phyloP scores from a whole-genome alignment of 768 basidiomycete species.

The Auricularia sp. region DNA sequence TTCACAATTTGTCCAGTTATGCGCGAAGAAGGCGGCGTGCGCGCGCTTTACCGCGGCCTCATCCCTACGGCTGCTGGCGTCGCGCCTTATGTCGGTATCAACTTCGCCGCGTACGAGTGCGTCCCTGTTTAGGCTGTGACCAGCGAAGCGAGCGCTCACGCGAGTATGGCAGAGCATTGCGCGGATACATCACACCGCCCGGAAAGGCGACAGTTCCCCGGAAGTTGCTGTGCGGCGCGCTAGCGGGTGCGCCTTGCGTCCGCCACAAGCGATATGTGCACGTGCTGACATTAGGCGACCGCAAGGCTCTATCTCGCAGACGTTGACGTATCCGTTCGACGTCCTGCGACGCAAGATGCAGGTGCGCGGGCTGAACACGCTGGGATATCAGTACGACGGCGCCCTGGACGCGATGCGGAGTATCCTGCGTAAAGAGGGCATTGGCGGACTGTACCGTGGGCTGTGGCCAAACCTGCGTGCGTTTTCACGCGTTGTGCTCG shows the following conservation, averaged over 20 bases:
- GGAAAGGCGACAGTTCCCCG: slow-evolving; percentile 57
- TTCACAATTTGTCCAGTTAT: slow-evolving; percentile 38
- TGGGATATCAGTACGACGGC: slow-evolving; percentile 63
- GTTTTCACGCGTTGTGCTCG: slow-evolving; percentile 21
- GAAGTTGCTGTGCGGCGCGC: slow-evolving; percentile 77
- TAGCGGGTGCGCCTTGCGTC: slow-evolving; percentile 50
- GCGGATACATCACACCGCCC: slow-evolving; percentile 70
- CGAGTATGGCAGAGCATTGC: slow-evolving; percentile 30
- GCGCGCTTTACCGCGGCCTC: slow-evolving; percentile 78
- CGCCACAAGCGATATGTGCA: not conserved
- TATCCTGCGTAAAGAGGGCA: slow-evolving; percentile 66
- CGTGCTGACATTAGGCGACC: slow-evolving; percentile 7
- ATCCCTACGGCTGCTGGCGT: slow-evolving; percentile 81
- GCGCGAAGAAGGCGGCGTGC: slow-evolving; percentile 83
- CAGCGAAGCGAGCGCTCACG: not conserved
- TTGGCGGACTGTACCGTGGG: slow-evolving; percentile 71
- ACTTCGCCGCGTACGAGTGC: slow-evolving; percentile 86
- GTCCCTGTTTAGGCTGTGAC: not conserved
- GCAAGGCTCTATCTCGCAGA: slow-evolving; percentile 82
- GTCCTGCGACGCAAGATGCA: slow-evolving; percentile 95
- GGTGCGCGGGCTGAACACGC: slow-evolving; percentile 64
- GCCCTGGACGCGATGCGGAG: slow-evolving; percentile 67
- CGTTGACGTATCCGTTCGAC: slow-evolving; percentile 92
- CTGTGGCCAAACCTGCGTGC: slow-evolving; percentile 82
- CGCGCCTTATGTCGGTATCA: slow-evolving; percentile 70